Evolutionary conservation across 2,329 filamentous ascomycete genomes (phyloP), one percentile per base, ranked within the genome.

Genomic region (Polytolypa hystricis): DNA sequence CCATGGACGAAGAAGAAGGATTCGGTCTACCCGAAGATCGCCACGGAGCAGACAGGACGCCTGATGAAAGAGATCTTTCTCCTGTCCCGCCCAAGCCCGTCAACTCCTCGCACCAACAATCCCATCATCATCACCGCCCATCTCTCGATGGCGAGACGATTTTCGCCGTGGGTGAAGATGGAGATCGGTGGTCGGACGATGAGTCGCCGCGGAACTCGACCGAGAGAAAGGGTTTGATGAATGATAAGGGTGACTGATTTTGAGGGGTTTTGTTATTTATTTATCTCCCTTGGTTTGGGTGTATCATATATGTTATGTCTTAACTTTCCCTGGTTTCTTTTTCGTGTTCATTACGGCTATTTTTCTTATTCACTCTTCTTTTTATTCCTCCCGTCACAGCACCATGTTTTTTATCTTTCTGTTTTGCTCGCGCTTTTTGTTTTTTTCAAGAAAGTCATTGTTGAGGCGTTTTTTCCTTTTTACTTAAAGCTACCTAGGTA

Each of bases 81-180:
- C 58, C 60, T 17, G 50, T 60, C 12, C 56, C 58, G 25, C 61
- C 77, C 3, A 71, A 73, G 32, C 73, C 72, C 16, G 48, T 60
- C 35, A 59, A 64, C 17, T 65, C 70, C 62, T 56, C 70, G 53
- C 39, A 60, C 52, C 45, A 64, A 16, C 64, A 70, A 31, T 56
- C 70, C 53, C 39, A 60, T 52, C 45, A 64, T 15, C 64, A 70
- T 30, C 67, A 72, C 40, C 58, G 74, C 49, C 67, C 79, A 42
- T 79, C 75, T 34, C 63, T 83, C 21, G 87, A 96, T 44, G 86
- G 86, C 8, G 91, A 96, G 63, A 94, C 87, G 0, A 93, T 96
- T 43, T 96, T 96, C 52, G 89, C 89, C 1, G 84, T 96, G 8
- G 89, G 86, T 8, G 76, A 77, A 37, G 87, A 93, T 50, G 81